Evolutionary conservation across 2,329 filamentous ascomycete species (phyloP).

Genomic region (Aspergillus eucalypticola): DNA sequence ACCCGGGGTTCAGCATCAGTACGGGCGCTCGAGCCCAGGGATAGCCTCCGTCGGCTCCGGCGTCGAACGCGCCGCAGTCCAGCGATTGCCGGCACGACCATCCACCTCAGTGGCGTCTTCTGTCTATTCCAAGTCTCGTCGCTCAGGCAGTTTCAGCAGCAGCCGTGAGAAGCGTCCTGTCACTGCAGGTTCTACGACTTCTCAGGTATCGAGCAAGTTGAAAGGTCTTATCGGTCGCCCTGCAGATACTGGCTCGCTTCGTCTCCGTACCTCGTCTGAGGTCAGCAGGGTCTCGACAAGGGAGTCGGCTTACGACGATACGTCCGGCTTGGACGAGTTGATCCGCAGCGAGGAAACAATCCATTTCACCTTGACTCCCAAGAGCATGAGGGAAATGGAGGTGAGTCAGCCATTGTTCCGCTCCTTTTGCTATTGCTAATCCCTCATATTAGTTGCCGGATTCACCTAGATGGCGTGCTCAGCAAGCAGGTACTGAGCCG

Average conservation of each 20-base stretch:
- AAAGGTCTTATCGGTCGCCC: constrained; percentile 44
- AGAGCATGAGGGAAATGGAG: constrained; percentile 74
- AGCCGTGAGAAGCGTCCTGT: constrained; percentile 40
- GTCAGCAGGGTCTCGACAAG: constrained; percentile 34
- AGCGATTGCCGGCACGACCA: constrained; percentile 39
- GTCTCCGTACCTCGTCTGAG: constrained; percentile 40
- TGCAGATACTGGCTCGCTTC: constrained; percentile 30
- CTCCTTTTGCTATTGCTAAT: constrained; percentile 7
- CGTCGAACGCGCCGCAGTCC: constrained; percentile 43
- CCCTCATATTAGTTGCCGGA: constrained; percentile 32
- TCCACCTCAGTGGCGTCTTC: constrained; percentile 31
- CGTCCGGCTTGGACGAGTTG: constrained; percentile 73
- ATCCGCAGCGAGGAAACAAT: constrained; percentile 82
- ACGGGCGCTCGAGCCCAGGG: constrained; percentile 21
- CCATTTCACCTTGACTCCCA: constrained; percentile 77
- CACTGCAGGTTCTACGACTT: constrained; percentile 43
- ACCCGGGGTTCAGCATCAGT: constrained; percentile 25
- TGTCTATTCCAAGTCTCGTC: constrained; percentile 31
- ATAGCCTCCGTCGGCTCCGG: constrained; percentile 27
- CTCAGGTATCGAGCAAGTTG: constrained; percentile 43
- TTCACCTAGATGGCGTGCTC: constrained; percentile 33
- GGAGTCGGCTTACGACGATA: constrained; percentile 51
- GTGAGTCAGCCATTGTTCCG: constrained; percentile 49
- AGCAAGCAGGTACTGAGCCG: constrained; percentile 39
- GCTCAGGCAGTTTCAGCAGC: constrained; percentile 44